Percentiles rank a stretch among this genome's conserved stretches.
These are phyloP conservation scores for Lagenaria siceraria DNA, from an alignment of 306 rosid genomes.

Conservation along the genomic window DNA sequence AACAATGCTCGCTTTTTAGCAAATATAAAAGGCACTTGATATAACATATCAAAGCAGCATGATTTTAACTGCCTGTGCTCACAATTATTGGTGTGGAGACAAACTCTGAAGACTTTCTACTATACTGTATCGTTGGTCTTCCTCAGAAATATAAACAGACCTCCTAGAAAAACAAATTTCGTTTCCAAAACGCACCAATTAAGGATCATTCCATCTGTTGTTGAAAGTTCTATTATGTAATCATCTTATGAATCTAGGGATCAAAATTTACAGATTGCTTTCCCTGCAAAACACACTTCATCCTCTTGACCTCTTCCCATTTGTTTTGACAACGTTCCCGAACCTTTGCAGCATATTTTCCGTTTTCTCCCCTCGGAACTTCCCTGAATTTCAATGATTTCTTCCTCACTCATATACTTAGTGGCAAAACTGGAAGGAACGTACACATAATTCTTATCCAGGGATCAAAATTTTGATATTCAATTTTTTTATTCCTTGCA, in stretches of 20 bases:
- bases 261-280: neutral
- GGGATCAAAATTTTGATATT: neutral
- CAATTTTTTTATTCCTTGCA: neutral
- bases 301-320: too few species aligned
- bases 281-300: neutral
- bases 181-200: neutral
- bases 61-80: neutral
- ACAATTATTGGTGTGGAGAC: neutral
- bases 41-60: neutral
- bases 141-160: neutral
- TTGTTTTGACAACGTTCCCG: neutral
- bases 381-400: conserved; percentile 1
- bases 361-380: conserved; percentile 3
- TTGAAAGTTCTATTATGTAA: neutral
- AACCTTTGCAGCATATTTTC: neutral
- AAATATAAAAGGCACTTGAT: too few species aligned
- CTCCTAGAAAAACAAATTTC: neutral
- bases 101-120: neutral
- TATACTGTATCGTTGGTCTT: neutral
- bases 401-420: conserved; percentile 6
- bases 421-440: conserved; percentile 9
- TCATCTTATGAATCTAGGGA: neutral
- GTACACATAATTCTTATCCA: neutral
- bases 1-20: too few species aligned
- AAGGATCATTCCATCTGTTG: neutral